Conservation (phyloP, 1,284 basidiomycete genomes). For the Abortiporus biennis region DNA sequence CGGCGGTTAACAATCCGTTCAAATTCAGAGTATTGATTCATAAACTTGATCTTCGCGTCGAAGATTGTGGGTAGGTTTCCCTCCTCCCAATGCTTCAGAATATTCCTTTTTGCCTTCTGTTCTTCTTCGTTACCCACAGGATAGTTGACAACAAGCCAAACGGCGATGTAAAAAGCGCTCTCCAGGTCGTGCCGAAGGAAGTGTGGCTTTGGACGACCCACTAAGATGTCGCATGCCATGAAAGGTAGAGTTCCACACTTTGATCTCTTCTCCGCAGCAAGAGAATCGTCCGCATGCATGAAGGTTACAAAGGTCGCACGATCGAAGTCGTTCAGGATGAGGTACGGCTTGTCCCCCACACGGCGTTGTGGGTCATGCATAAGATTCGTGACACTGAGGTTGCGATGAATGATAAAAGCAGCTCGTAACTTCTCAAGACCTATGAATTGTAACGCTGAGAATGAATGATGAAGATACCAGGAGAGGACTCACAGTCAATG, state of each 20-base stretch:
- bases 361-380: conserved; percentile 5
- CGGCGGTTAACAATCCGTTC: too few species aligned
- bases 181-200: conserved; percentile 10
- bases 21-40: too few species aligned
- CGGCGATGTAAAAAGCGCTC: conserved; percentile 8
- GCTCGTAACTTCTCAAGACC: conserved; percentile 9
- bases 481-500: conserved; percentile 9
- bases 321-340: conserved; percentile 12
- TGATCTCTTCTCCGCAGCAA: not conserved
- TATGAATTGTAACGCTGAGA: not conserved
- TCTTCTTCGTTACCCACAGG: too few species aligned
- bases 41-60: too few species aligned
- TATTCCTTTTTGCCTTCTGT: too few species aligned
- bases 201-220: conserved; percentile 1
- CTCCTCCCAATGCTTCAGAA: too few species aligned
- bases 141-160: conserved; percentile 3
- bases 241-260: conserved; percentile 11
- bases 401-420: conserved; percentile 9
- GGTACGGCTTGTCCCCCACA: not conserved
- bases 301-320: conserved; percentile 1
- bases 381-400: conserved; percentile 11
- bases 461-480: not conserved
- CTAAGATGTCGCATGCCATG: conserved; percentile 9
- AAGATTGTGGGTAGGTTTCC: too few species aligned
- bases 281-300: not conserved